phyloP scores from a whole-genome alignment of 768 basidiomycete species.

The Termitomyces sp. region DNA sequence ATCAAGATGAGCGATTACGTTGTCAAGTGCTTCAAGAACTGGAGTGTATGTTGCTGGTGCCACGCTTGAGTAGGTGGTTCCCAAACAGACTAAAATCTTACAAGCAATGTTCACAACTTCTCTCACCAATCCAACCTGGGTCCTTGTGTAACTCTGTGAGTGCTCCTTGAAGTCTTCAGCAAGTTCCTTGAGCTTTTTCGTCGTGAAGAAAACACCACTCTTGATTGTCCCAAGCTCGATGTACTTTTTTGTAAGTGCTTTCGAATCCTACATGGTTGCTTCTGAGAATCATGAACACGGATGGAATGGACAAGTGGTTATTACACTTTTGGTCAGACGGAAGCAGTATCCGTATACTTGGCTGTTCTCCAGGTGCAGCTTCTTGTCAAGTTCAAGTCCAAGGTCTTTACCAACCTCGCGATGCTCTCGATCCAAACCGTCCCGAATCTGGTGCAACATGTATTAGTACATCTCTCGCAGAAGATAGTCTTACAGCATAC shows the following conservation, averaged over 20 bases:
- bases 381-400: slow-evolving; percentile 85
- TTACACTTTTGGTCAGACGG: slow-evolving; percentile 84
- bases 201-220: slow-evolving; percentile 86
- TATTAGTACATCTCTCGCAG: background rate
- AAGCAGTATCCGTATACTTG: slow-evolving; percentile 89
- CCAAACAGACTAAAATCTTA: slow-evolving; percentile 29
- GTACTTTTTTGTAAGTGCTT: slow-evolving; percentile 63
- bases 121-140: slow-evolving; percentile 81
- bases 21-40: slow-evolving; percentile 80
- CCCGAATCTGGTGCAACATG: slow-evolving; percentile 44
- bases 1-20: slow-evolving; percentile 83
- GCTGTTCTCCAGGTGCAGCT: slow-evolving; percentile 92
- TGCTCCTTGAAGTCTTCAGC: slow-evolving; percentile 70
- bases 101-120: slow-evolving; percentile 92
- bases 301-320: slow-evolving; percentile 21
- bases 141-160: slow-evolving; percentile 63
- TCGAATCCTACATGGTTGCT: slow-evolving; percentile 61
- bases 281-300: background rate
- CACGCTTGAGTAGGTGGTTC: slow-evolving; percentile 21
- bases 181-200: slow-evolving; percentile 61
- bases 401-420: slow-evolving; percentile 61
- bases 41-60: slow-evolving; percentile 84
- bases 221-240: slow-evolving; percentile 84
- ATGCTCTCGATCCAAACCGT: slow-evolving; percentile 83
- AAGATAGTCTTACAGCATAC: slow-evolving; percentile 23